Evolutionary conservation across 78 protist species (phyloP).

Genomic region (Polysphondylium violaceum): DNA sequence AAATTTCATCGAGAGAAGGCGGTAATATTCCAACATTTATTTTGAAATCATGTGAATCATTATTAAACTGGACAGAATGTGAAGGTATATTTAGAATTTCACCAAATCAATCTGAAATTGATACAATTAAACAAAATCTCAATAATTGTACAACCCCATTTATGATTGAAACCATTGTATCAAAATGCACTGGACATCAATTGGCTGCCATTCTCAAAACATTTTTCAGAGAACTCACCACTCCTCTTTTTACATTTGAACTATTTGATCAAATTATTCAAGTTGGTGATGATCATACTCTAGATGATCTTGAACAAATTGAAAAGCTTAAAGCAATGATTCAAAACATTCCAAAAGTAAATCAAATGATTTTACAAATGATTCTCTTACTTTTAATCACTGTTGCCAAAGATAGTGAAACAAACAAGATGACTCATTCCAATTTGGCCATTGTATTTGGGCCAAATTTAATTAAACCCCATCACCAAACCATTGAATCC

Average conservation of each 20-base stretch:
- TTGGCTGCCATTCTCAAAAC: constrained; percentile 48
- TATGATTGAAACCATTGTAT: neutral
- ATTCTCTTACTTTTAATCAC: neutral
- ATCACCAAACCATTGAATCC: constrained; percentile 48
- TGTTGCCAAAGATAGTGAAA: constrained; percentile 4
- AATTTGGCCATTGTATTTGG: constrained; percentile 77
- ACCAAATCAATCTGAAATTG: constrained; percentile 72
- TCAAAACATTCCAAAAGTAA: constrained; percentile 15
- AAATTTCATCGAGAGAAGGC: neutral
- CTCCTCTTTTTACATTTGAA: constrained; percentile 59
- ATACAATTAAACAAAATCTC: constrained; percentile 33
- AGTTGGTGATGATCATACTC: neutral
- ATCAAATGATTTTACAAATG: constrained; percentile 51
- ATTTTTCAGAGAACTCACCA: constrained; percentile 38
- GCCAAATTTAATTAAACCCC: constrained; percentile 70
- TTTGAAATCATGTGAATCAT: constrained; percentile 18
- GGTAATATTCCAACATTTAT: constrained; percentile 56
- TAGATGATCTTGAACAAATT: neutral
- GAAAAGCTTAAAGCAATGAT: neutral
- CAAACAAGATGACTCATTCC: constrained; percentile 64
- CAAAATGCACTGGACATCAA: constrained; percentile 29
- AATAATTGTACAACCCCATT: constrained; percentile 1
- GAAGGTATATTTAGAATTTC: constrained; percentile 77
- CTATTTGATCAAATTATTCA: constrained; percentile 48
- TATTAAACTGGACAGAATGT: constrained; percentile 2